phyloP scores from a whole-genome alignment of 768 basidiomycete genomes.

The Dictyophora rubrovolvata region DNA sequence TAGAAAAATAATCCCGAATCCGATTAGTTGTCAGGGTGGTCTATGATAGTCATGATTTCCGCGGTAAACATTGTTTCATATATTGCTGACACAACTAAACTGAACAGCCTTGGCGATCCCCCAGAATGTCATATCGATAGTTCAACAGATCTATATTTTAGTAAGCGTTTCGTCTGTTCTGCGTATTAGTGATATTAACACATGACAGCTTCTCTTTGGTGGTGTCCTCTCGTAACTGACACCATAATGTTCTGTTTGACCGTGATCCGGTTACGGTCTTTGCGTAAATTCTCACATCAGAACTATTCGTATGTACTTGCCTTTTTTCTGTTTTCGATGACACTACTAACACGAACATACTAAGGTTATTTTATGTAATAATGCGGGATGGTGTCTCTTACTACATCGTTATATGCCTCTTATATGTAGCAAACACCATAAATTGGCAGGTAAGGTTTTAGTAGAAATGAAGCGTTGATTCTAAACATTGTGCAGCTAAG shows the following conservation, averaged over 20 bases:
- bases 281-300: neutral
- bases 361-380: neutral
- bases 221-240: neutral
- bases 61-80: neutral
- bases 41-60: neutral
- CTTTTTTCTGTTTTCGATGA: neutral
- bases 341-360: neutral
- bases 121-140: neutral
- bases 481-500: neutral
- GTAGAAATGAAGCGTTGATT: neutral
- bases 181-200: neutral
- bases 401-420: neutral
- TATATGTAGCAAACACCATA: neutral
- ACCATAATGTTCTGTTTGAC: conserved; percentile 1
- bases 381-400: neutral
- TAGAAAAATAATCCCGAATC: neutral
- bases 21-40: neutral
- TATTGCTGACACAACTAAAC: too few species aligned
- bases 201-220: neutral
- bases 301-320: neutral
- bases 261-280: neutral
- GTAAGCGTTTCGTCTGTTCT: neutral
- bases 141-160: neutral
- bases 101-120: too few species aligned
- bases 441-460: neutral